Conservation (phyloP, 257 asterid species). For the Gentiana dahurica region DNA sequence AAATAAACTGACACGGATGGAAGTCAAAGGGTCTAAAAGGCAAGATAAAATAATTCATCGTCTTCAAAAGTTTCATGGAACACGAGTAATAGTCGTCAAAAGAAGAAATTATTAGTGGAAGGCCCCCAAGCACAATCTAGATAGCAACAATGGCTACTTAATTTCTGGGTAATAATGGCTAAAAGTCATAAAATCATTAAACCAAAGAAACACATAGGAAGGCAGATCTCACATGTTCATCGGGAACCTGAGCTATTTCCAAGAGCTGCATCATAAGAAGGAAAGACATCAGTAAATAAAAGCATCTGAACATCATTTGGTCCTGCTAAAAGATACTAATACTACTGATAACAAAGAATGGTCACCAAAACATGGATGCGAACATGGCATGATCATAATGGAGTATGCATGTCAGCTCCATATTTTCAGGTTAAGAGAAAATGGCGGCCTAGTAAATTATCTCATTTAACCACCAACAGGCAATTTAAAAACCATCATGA, state of each 20-base stretch:
- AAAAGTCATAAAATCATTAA: neutral
- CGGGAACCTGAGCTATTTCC: conserved; percentile 98
- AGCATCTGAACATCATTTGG: neutral
- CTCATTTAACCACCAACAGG: no score
- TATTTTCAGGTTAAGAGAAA: no score
- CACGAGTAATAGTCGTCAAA: neutral
- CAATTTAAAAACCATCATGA: no score
- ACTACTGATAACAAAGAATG: neutral
- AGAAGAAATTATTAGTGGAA: neutral
- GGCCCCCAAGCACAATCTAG: neutral
- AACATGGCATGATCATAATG: no score
- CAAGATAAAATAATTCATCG: neutral
- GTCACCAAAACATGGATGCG: no score
- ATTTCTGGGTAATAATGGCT: neutral
- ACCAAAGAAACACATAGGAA: conserved; percentile 7
- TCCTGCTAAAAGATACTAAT: neutral
- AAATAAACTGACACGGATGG: neutral
- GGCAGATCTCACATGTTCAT: conserved; percentile 62
- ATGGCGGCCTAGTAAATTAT: no score
- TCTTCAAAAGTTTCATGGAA: no score
- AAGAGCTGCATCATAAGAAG: conserved; percentile 65
- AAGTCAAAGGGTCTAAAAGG: neutral
- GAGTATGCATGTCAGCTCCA: no score
- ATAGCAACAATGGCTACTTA: neutral
- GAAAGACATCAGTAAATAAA: conserved; percentile 9